Conservation (phyloP, 2,329 filamentous ascomycete genomes). For the Rutstroemia sp. region DNA sequence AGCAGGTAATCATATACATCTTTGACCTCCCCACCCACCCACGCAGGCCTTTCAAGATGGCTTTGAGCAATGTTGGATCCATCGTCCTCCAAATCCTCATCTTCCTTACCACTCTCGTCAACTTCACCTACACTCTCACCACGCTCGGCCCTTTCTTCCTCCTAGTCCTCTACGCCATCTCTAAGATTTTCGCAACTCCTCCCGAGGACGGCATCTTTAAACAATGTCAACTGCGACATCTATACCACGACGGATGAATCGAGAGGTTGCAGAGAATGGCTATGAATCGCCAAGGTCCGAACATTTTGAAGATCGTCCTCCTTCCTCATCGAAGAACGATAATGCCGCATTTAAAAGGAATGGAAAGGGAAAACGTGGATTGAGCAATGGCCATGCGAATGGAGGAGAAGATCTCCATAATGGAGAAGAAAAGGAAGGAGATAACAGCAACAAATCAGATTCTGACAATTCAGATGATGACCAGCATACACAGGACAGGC, state of each 20-base stretch:
- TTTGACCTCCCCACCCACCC: neutral
- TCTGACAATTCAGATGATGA: neutral
- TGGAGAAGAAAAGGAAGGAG: constrained; percentile 9
- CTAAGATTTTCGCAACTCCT: constrained; percentile 39
- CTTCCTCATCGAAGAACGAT: neutral
- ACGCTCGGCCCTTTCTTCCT: constrained; percentile 41
- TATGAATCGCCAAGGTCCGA: neutral
- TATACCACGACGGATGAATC: constrained; percentile 24
- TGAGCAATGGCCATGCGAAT: constrained; percentile 10
- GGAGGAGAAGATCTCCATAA: constrained; percentile 3
- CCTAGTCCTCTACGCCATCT: constrained; percentile 40
- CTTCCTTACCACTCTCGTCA: constrained; percentile 46
- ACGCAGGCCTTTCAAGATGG: constrained; percentile 32
- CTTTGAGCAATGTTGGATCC: constrained; percentile 45
- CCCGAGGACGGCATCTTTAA: constrained; percentile 39
- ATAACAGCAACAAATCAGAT: neutral
- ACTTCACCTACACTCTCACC: constrained; percentile 44
- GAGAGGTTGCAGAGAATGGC: neutral
- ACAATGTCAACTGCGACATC: constrained; percentile 25
- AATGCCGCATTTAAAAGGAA: neutral
- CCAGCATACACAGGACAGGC: neutral
- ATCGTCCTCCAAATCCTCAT: constrained; percentile 44
- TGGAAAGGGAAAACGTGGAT: neutral
- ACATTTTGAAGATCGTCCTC: neutral
- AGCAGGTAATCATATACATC: too few relatives aligned